These are phyloP conservation scores for Petunia hybrid DNA, from an alignment of 305 asterid genomes.

Conservation along the genomic window DNA sequence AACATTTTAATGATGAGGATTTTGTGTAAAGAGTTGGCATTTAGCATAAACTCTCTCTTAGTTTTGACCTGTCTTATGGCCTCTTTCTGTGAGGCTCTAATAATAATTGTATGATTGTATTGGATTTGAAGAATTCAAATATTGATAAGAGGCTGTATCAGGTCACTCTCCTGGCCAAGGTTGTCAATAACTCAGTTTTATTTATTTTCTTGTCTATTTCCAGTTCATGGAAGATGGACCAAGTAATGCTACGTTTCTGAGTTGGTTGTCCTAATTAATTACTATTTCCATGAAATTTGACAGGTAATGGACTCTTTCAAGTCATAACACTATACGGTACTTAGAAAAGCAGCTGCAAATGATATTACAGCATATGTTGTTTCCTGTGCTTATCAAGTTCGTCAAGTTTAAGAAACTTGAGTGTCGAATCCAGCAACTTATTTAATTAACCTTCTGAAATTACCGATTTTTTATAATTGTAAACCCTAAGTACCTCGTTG, in stretches of 20 bases:
- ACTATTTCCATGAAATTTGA: background rate
- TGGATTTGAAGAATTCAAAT: conserved; percentile 23
- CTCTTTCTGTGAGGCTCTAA: background rate
- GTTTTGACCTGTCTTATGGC: conserved; percentile 31
- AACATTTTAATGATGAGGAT: background rate
- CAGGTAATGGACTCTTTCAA: background rate
- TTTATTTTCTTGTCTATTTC: background rate
- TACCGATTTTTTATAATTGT: no score
- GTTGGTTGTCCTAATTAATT: background rate
- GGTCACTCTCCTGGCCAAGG: conserved; percentile 1
- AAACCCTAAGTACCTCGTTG: no score
- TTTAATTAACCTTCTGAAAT: no score
- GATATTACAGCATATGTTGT: background rate
- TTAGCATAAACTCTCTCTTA: conserved; percentile 26
- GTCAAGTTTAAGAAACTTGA: no score
- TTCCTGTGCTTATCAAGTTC: no score
- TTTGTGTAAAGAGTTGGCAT: conserved; percentile 23
- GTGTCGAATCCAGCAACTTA: no score
- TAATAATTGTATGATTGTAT: conserved; percentile 14
- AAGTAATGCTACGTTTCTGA: background rate
- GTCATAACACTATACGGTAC: background rate
- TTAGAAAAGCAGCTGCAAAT: background rate
- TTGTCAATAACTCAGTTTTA: no score
- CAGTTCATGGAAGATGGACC: background rate
- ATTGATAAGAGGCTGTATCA: background rate